Conservation (phyloP, 345 rosid species). For the Salix brachista region DNA sequence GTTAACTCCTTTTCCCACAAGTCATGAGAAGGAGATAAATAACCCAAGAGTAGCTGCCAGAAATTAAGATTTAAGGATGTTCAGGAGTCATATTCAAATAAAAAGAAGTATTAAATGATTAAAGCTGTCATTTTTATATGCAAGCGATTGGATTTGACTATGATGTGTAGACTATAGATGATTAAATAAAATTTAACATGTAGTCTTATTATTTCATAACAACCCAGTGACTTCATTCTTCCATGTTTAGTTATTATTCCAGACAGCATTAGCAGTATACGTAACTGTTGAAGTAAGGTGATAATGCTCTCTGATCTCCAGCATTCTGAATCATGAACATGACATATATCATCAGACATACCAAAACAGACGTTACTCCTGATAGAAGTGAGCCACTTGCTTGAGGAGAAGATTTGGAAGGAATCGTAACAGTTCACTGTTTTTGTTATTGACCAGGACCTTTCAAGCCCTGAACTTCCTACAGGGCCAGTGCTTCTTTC, state of each 20-base stretch:
- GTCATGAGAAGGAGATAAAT: conserved; percentile 53
- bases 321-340: too few species aligned
- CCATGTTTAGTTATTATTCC: not conserved
- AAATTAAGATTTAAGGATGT: conserved; percentile 3
- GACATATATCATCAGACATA: too few species aligned
- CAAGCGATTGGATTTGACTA: not conserved
- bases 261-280: not conserved
- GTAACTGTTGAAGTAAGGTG: not conserved
- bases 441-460: too few species aligned
- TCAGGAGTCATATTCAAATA: not conserved
- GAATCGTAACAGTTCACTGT: too few species aligned
- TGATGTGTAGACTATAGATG: not conserved
- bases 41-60: conserved; percentile 58
- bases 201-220: not conserved
- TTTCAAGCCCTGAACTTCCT: too few species aligned
- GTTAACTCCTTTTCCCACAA: conserved; percentile 59
- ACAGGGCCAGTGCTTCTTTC: too few species aligned
- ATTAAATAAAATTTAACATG: not conserved
- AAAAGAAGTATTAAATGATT: not conserved
- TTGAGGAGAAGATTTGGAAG: too few species aligned
- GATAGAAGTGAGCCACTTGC: too few species aligned
- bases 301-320: not conserved
- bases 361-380: too few species aligned
- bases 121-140: not conserved
- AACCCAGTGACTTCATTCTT: not conserved